Evolutionary conservation across 2,329 filamentous ascomycete genomes (phyloP), one percentile per base, ranked within the genome.

Genomic region (Setomelanomma holmii): DNA sequence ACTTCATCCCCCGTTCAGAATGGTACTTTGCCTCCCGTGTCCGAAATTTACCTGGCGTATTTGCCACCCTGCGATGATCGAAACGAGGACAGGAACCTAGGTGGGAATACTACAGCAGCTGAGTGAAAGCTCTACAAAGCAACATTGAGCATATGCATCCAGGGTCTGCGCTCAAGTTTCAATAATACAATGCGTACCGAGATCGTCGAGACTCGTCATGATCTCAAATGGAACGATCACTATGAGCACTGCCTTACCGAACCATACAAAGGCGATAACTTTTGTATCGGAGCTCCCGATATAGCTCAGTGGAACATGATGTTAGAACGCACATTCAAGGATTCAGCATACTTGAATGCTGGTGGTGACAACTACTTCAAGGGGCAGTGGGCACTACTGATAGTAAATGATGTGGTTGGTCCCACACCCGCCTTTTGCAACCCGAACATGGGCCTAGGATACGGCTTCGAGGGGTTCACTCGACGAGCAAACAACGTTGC

Each of bases 401-500:
- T 36, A 7, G 34, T 36, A 7, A 17, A n/a, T 16, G 34, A 36
- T 3, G 16, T 36, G 7, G 16, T 36, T 4, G 34, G 34, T 3
- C 34, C 34, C 11, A 16, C 34, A 5, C 33, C 33, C 7, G 5
- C 7, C 5, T 8, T 8, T 8, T 35, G 33, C 33, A 14, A 35
- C n/a, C 33, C 33, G 5, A 35, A 16, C n/a, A 7, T 14, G 11
- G 33, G 33, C 5, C 33, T 16, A 35, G 33, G 14, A 5, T 35
- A 14, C 23, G 46, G 43, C 4, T 30, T 53, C 21, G 23, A 53
- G 30, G 41, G 45, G 22, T 54, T 54, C 22, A 33, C 24, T 14
- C 17, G 16, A 10, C 36, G 46, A n/a, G 21, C 49, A 8, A 39
- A 49, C 22, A 49, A 49, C 19, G 19, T 54, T 16, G 51, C 51